Percentiles rank a stretch among this genome's conserved stretches.
These are phyloP conservation scores for Arthrobotrys iridis DNA, from an alignment of 2,329 filamentous ascomycete genomes.

Conservation along the genomic window DNA sequence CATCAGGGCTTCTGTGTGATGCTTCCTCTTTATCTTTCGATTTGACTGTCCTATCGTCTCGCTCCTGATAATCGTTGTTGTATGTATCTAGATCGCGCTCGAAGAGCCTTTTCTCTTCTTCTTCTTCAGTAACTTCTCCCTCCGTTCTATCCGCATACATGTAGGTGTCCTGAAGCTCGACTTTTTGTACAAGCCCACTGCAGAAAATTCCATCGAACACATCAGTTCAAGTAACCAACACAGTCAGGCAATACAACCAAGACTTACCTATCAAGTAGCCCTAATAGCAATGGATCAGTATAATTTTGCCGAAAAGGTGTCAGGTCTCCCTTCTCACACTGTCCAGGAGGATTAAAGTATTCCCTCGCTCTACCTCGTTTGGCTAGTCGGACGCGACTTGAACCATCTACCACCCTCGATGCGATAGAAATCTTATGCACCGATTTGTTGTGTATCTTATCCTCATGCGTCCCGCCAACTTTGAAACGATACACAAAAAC, in stretches of 20 bases:
- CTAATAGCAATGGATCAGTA: conserved; percentile 2
- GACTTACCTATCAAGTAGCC: conserved; percentile 25
- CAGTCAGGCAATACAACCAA: too few relatives aligned
- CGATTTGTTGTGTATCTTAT: conserved; percentile 75
- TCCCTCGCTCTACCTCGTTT: conserved; percentile 6
- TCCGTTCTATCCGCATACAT: not conserved
- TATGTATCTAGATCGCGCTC: conserved; percentile 14
- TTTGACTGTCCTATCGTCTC: not conserved
- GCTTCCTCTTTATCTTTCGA: too few relatives aligned
- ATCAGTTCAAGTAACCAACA: not conserved
- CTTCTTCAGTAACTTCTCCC: not conserved
- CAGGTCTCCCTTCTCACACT: conserved; percentile 15
- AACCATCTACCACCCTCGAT: conserved; percentile 82
- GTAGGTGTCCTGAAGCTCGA: conserved; percentile 30
- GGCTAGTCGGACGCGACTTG: conserved; percentile 68
- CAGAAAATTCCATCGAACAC: not conserved
- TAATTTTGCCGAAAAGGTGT: not conserved
- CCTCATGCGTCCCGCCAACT: conserved; percentile 81
- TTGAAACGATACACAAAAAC: conserved; percentile 88
- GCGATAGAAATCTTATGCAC: conserved; percentile 86
- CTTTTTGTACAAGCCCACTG: conserved; percentile 21
- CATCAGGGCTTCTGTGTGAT: too few relatives aligned
- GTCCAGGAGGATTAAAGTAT: conserved; percentile 28
- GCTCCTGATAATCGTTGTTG: not conserved
- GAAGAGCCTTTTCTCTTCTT: not conserved